Base-by-base conservation (phyloP, 495 filamentous ascomycete genomes). In the Astrothelium macrocarpum region DNA sequence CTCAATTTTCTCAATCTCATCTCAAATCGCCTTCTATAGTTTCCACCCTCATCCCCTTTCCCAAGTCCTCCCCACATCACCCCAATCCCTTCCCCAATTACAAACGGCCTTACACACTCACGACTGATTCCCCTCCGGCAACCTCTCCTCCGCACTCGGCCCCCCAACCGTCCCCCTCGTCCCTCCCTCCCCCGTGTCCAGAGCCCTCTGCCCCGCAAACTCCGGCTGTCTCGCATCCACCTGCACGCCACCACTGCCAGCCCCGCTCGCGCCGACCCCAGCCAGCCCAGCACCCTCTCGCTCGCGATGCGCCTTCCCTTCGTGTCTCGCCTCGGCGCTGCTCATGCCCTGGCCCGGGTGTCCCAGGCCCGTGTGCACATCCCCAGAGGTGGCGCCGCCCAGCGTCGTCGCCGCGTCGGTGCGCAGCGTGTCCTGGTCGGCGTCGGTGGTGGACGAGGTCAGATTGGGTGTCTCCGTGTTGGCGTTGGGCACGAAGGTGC, bases 321-420 rank as follows among this genome's bases (percentile, higher is more conserved):
- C 81, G 62, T 86, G 80, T 2, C 68, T 74, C 28, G 84, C 31
- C 75, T 94, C 87, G 2, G 67, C 69, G 59, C 73, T 78, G 12
- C 83, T 83, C 77, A 86, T 79, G 1, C 88, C 89, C 36, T 81
- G 75, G 2, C 80, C 75, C 0, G 88, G 88, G 49, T 84, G 80
- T 0, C 86, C 86, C 0, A 84, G 60, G 0, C 85, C 82, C 0
- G 73, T 76, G 74, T 91, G 71, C 4, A 92, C 79, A 60, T 85
- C 82, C 32, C 68, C 69, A 2, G 82, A 87, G 0, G 86, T 89
- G 1, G 87, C 79, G 3, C 90, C 89, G 23, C 70, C 72, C 16
- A 90, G 71, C 0, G 85, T 84, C 29, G 84, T 80, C 0, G 73
- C 71, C 2, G 86, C 80, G 10, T 71, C 74, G 5, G 78, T 59